Evolutionary conservation across 1,284 basidiomycete genomes (phyloP), one percentile per base, ranked within the genome.

Genomic region (Phellinidium pouzarii): DNA sequence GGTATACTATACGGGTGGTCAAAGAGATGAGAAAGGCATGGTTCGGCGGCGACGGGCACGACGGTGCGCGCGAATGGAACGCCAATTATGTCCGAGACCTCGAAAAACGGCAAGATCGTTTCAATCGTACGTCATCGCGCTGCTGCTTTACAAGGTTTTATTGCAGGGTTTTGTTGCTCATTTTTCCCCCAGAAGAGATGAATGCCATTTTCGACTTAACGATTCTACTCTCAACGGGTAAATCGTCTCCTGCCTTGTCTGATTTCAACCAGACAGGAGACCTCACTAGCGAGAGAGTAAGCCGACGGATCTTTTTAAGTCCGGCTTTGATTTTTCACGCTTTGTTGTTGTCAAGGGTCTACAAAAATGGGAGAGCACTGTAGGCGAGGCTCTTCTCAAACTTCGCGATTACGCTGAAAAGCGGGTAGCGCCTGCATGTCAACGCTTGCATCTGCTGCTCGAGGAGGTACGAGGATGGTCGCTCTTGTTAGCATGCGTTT

Each of bases 391-490:
- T 19, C 66, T 91, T 50, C 71, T 75, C 31, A 85, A 81, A 63
- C 66, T 90, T 58, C 83, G 87, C 52, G 84, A 91, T 65, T 80
- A 75, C 62, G 74, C 83, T 22, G 84, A 85, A 62, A 78, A 81
- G 59, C 77, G 79, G 49, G 67, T 88, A 34, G 75, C 78, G 8
- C 85, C 85, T 42, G 86, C 87, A 31, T 79, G 81, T 54, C 87
- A 91, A 64, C 79, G 87, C 31, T 65, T 90, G 36, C 78, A 87
- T 61, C 68, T 91, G 34, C 71, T 90, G 27, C 62, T 91, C 57
- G 80, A 87, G 61, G 87, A 91, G 68, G 71, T 87, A 50, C 73
- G 76, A 58, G 87, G 86, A 43, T 90, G 87, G 86, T 77, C 85
- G 27, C 68, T 72, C 59, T 65, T 89, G 88, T 90, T 66, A 69